Conservation (phyloP, 2,329 filamentous ascomycete species). For the Alternaria ethzedia region DNA sequence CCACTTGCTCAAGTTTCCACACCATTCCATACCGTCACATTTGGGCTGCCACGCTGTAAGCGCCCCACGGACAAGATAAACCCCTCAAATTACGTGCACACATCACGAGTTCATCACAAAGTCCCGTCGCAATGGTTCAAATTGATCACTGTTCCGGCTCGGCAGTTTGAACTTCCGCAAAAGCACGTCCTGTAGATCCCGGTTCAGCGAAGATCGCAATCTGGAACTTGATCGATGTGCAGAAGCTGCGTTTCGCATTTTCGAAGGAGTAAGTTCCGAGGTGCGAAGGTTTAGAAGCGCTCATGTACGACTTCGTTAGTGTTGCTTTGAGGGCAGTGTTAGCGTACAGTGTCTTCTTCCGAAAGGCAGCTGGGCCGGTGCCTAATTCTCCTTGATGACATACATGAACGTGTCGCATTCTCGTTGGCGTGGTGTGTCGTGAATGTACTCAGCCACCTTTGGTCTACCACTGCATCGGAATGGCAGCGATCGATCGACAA, state of each 20-base stretch:
- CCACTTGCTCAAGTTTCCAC: background rate
- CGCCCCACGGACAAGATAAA: background rate
- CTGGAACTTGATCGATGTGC: background rate
- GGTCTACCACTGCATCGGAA: background rate
- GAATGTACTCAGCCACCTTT: background rate
- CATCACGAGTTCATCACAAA: background rate
- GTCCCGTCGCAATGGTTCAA: background rate
- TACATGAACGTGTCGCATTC: background rate
- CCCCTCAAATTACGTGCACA: background rate
- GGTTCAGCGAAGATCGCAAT: background rate
- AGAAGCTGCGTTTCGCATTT: background rate
- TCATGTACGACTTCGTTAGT: background rate
- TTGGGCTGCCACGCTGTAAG: background rate
- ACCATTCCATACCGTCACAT: background rate
- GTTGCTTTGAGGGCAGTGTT: background rate
- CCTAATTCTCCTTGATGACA: background rate
- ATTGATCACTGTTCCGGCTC: background rate
- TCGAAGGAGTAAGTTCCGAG: background rate
- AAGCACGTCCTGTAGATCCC: background rate
- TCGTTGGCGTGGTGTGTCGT: background rate
- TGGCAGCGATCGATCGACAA: background rate
- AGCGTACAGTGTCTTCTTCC: background rate
- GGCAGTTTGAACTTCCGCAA: background rate
- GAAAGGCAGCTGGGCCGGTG: background rate
- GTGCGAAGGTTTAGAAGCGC: background rate